phyloP scores from a whole-genome alignment of 768 basidiomycete genomes.

The Candolleomyces efflorescens region DNA sequence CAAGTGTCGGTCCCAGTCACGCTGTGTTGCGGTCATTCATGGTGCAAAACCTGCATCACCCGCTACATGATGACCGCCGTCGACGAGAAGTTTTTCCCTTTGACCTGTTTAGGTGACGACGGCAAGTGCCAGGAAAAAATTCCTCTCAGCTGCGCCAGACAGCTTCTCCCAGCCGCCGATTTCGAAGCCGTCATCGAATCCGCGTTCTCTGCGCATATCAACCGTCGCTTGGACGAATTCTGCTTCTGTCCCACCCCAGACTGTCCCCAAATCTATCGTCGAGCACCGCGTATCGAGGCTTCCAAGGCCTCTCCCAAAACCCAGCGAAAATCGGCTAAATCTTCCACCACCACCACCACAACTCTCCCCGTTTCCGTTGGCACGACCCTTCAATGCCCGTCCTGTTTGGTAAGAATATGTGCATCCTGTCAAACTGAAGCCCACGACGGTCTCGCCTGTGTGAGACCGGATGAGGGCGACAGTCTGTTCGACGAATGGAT shows the following conservation, averaged over 20 bases:
- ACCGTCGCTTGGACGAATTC: slow-evolving; percentile 56
- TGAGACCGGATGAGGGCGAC: slow-evolving; percentile 52
- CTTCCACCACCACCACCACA: background rate
- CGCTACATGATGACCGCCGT: slow-evolving; percentile 55
- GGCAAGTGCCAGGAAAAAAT: slow-evolving; percentile 56
- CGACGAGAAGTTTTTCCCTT: slow-evolving; percentile 59
- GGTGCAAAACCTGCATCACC: slow-evolving; percentile 61
- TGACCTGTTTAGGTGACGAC: slow-evolving; percentile 67
- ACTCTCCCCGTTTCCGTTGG: slow-evolving; percentile 18
- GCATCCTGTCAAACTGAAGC: slow-evolving; percentile 48
- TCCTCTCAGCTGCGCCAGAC: slow-evolving; percentile 46
- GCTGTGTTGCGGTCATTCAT: slow-evolving; percentile 62
- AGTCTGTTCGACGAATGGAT: slow-evolving; percentile 64
- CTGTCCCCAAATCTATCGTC: slow-evolving; percentile 70
- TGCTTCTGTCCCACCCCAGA: slow-evolving; percentile 78
- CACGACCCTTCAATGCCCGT: slow-evolving; percentile 61
- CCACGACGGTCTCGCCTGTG: slow-evolving; percentile 68
- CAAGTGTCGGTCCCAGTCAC: slow-evolving; percentile 46
- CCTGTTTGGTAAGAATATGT: slow-evolving; percentile 69
- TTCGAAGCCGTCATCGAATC: slow-evolving; percentile 55
- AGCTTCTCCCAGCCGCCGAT: slow-evolving; percentile 45
- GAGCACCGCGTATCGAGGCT: slow-evolving; percentile 22
- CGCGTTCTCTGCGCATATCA: slow-evolving; percentile 58
- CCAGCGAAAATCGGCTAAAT: background rate
- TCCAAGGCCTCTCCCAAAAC: slow-evolving; percentile 13